phyloP scores from a whole-genome alignment of 1,284 basidiomycete species.

The Peniophora sp. region DNA sequence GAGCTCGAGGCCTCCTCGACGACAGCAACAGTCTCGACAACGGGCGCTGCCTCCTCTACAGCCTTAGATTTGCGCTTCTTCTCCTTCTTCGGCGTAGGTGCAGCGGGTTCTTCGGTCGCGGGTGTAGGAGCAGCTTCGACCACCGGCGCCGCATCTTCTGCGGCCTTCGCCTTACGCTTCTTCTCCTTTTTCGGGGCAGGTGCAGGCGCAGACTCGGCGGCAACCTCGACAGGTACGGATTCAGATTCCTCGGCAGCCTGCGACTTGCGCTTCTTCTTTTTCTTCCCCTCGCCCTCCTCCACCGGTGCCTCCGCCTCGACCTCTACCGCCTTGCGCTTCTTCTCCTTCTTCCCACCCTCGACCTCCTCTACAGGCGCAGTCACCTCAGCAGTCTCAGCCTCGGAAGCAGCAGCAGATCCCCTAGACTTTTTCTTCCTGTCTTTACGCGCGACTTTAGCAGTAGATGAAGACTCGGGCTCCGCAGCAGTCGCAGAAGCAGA shows the following conservation, averaged over 20 bases:
- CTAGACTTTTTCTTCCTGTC: conserved; percentile 8
- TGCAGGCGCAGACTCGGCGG: neutral
- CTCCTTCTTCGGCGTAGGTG: neutral
- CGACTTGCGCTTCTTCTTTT: neutral
- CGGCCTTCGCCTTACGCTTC: neutral
- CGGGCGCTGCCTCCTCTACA: neutral
- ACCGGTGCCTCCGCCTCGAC: conserved; percentile 1
- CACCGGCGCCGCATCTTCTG: neutral
- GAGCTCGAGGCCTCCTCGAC: neutral
- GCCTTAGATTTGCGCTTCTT: neutral
- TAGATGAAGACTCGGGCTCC: neutral
- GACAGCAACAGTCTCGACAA: neutral
- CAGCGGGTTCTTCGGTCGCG: neutral
- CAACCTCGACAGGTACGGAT: neutral
- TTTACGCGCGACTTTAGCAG: neutral
- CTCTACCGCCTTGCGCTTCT: conserved; percentile 1
- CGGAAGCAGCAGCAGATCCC: conserved; percentile 7
- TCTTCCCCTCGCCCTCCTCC: neutral
- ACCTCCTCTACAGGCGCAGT: conserved; percentile 4
- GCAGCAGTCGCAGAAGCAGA: neutral
- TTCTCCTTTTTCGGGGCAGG: neutral
- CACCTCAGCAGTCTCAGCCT: conserved; percentile 1
- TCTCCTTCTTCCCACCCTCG: conserved; percentile 11
- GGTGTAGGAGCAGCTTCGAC: no score
- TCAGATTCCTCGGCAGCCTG: neutral